phyloP scores from a whole-genome alignment of 148 eudicot species.

The Cornus controversa region DNA sequence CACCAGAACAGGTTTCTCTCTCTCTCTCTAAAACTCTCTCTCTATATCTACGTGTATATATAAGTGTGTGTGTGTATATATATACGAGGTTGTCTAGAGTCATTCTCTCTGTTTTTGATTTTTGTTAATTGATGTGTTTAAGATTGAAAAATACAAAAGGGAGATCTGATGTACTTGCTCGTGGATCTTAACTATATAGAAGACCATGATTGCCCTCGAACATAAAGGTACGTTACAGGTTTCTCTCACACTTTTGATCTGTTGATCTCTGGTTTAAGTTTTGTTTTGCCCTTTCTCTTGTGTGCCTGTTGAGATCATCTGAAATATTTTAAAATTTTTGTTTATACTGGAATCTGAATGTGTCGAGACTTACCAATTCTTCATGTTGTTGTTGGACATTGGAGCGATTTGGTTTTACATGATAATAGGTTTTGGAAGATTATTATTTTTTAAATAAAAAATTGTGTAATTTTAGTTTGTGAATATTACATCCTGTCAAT shows the following conservation, averaged over 20 bases:
- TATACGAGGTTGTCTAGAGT: too few species aligned
- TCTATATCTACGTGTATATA: background rate
- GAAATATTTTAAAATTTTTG: background rate
- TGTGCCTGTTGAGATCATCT: background rate
- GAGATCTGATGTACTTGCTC: constrained; percentile 71
- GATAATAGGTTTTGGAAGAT: background rate
- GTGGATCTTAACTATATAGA: constrained; percentile 42
- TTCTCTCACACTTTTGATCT: background rate
- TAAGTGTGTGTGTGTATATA: background rate
- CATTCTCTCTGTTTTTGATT: too few species aligned
- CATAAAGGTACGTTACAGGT: constrained; percentile 36
- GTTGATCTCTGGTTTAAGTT: constrained; percentile 3
- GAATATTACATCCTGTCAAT: background rate
- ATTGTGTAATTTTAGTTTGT: background rate
- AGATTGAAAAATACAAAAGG: constrained; percentile 31
- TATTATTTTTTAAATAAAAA: too few species aligned
- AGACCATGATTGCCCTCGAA: constrained; percentile 61
- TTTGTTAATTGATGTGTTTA: background rate
- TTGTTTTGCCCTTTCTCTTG: background rate
- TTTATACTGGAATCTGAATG: background rate
- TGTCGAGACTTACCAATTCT: too few species aligned
- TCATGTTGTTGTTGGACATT: background rate
- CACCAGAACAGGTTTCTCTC: constrained; percentile 6
- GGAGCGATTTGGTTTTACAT: background rate
- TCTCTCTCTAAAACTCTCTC: background rate